Evolutionary conservation across 352 stramenopile genomes (phyloP).

Genomic region (Pythium insidiosum): DNA sequence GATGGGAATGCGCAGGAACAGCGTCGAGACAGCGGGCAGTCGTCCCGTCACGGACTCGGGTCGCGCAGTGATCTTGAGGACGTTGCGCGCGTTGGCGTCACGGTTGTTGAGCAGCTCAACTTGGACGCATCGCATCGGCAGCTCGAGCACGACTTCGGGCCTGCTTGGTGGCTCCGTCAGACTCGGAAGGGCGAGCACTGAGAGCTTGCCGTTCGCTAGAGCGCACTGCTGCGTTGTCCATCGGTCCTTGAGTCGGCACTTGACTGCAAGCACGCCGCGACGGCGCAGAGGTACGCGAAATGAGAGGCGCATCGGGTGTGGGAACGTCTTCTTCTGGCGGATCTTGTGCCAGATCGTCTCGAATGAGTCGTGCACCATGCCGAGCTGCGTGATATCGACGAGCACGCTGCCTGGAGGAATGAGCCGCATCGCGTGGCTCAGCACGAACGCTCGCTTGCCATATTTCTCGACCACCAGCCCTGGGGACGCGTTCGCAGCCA

Average conservation of each 20-base stretch:
- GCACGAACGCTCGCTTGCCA: slow-evolving; percentile 51
- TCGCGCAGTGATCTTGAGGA: slow-evolving; percentile 31
- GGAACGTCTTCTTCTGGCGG: slow-evolving; percentile 40
- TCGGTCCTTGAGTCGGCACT: slow-evolving; percentile 23
- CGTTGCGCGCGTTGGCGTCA: slow-evolving; percentile 23
- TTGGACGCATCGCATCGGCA: slow-evolving; percentile 35
- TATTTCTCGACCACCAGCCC: slow-evolving; percentile 47
- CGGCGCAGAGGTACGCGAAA: slow-evolving; percentile 44
- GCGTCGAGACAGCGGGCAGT: slow-evolving; percentile 5
- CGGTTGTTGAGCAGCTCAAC: slow-evolving; percentile 39
- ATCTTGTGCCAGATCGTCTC: slow-evolving; percentile 66
- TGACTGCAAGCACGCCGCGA: slow-evolving; percentile 21
- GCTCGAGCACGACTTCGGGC: slow-evolving; percentile 8
- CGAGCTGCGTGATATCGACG: slow-evolving; percentile 42
- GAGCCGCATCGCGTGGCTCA: slow-evolving; percentile 24
- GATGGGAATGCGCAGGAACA: slow-evolving; percentile 34
- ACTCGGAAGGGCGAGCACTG: slow-evolving; percentile 9
- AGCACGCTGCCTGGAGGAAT: slow-evolving; percentile 53
- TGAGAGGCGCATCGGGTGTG: slow-evolving; percentile 36
- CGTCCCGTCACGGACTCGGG: neutral
- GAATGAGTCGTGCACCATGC: slow-evolving; percentile 57
- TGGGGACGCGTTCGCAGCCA: slow-evolving; percentile 12
- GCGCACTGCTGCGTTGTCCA: slow-evolving; percentile 27
- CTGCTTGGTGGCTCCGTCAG: neutral
- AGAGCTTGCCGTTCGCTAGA: slow-evolving; percentile 29